Evolutionary conservation across 2,329 filamentous ascomycete species (phyloP), one percentile per base, ranked within the genome.

Genomic region (Amauroascus verrucosus): DNA sequence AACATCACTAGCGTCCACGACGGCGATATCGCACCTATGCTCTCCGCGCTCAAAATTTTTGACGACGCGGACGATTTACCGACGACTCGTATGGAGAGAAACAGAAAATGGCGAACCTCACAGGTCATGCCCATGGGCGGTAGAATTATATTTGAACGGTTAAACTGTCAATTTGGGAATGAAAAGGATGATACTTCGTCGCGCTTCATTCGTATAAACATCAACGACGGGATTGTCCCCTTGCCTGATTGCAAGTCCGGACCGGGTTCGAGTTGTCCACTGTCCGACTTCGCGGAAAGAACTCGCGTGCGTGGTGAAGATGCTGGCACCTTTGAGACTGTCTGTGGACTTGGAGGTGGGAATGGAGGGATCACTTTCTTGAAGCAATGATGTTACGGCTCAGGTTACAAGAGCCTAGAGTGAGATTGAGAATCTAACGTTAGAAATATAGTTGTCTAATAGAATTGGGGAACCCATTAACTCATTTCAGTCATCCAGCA

Each of bases 51-150:
- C 1, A 72, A 77, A 51, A 65, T 81, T 9, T 72, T 79, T 51
- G 66, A 61, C 14, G 64, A 68, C 35, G 43, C 64, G 2, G 67
- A 73, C 43, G 48, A 70, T 38, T 68, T 81, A 2, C 77, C 79
- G 0, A 67, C 66, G 0, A 70, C 72, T 2, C 72, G 74, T 55
- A 67, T 76, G 18, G 64, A 65, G 13, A 58, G 64, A 44, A 63
- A 71, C 20, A 72, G 78, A 35, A 69, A 66, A 20, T 82, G 78
- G 77, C 73, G 70, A 49, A 80, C 76, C 20, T 79, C 77, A 3
- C 73, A 77, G 51, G 67, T 80, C 5, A 71, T 76, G 33, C 78
- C 79, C 3, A 82, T 82, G 79, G 77, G 77, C 13, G 78, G 74
- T 6, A 70, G 77, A 20, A 65, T 80, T 40, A 72, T 77, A 40